Conservation (phyloP, 495 filamentous ascomycete species). For the Clohesyomyces aquaticus region DNA sequence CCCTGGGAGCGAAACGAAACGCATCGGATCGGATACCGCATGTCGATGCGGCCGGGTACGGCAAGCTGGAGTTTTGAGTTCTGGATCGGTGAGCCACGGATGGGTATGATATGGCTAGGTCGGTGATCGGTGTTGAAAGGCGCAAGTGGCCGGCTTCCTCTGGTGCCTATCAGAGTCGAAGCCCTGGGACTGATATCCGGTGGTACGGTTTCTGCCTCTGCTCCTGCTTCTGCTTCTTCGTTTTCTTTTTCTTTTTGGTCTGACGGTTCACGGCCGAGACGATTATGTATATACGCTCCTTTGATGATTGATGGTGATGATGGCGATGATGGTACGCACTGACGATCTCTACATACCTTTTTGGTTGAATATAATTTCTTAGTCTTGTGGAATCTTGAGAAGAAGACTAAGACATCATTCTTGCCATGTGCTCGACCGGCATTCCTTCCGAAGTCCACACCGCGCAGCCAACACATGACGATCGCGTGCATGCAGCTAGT, state of each 20-base stretch:
- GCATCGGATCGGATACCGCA: neutral
- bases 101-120: slow-evolving; percentile 21
- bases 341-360: too few relatives aligned
- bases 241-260: slow-evolving; percentile 16
- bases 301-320: too few relatives aligned
- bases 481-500: too few relatives aligned
- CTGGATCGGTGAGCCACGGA: slow-evolving; percentile 1
- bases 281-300: slow-evolving; percentile 27
- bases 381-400: too few relatives aligned
- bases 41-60: too few relatives aligned
- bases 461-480: too few relatives aligned
- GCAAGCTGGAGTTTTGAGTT: too few relatives aligned
- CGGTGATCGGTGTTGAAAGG: slow-evolving; percentile 18
- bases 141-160: slow-evolving; percentile 42
- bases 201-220: too few relatives aligned
- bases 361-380: slow-evolving; percentile 30
- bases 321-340: too few relatives aligned
- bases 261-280: slow-evolving; percentile 8
- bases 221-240: neutral
- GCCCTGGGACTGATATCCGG: slow-evolving; percentile 23
- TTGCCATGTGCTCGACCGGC: too few relatives aligned
- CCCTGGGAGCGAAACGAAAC: slow-evolving; percentile 3
- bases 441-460: too few relatives aligned
- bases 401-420: too few relatives aligned
- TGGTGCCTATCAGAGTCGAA: slow-evolving; percentile 26